These are phyloP conservation scores for Lolium rigidum DNA, from an alignment of 176 grass and related monocot species.

Conservation along the genomic window DNA sequence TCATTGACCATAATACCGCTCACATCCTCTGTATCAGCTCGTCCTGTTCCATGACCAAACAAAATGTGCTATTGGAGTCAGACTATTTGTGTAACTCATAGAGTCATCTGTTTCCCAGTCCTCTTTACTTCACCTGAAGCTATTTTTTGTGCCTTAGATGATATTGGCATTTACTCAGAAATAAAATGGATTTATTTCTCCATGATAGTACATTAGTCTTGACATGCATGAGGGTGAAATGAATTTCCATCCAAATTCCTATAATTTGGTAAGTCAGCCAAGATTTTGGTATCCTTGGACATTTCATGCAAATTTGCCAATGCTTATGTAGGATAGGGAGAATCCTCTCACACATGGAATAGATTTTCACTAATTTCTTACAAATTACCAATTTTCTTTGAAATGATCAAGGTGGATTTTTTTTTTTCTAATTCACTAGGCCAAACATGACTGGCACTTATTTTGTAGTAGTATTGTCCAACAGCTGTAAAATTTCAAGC, in stretches of 20 bases:
- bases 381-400: neutral
- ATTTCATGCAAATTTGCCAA: neutral
- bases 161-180: constrained; percentile 14
- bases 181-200: neutral
- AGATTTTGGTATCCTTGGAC: neutral
- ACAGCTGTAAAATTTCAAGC: constrained; percentile 13
- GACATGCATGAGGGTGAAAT: neutral
- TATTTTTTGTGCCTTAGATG: constrained; percentile 14
- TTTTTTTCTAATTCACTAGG: constrained; percentile 9
- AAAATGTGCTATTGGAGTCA: neutral
- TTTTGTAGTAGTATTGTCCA: neutral
- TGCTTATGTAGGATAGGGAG: neutral
- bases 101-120: neutral
- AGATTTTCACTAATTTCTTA: neutral
- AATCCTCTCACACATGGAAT: neutral
- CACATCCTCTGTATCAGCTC: neutral
- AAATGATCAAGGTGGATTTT: neutral
- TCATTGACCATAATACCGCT: neutral
- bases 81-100: constrained; percentile 29
- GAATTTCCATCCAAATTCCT: constrained; percentile 2
- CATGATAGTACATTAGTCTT: constrained; percentile 5
- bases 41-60: constrained; percentile 24
- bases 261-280: constrained; percentile 24
- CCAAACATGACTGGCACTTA: neutral
- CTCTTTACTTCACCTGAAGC: constrained; percentile 7